A percentile compares a stretch with the other conserved stretches of the same genome.
phyloP scores from a whole-genome alignment of 306 rosid species.

The Prunus kanzakura region DNA sequence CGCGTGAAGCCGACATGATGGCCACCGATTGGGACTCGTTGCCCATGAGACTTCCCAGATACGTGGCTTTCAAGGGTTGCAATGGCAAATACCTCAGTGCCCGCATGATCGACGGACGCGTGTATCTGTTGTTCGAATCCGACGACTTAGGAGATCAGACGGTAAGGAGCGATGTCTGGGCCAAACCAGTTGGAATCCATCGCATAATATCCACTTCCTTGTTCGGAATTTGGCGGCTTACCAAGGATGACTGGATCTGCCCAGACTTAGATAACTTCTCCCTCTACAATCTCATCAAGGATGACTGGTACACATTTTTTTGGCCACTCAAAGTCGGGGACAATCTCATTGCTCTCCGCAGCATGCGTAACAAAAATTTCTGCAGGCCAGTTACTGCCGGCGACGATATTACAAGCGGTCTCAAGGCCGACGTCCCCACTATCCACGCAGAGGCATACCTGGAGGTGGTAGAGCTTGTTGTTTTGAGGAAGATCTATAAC shows the following conservation, averaged over 20 bases:
- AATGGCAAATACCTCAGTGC: not conserved
- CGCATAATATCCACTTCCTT: not conserved
- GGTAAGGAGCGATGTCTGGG: not conserved
- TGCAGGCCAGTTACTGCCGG: conserved; percentile 1
- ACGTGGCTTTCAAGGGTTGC: conserved; percentile 3
- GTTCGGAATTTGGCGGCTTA: conserved; percentile 1
- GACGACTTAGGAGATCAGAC: not conserved
- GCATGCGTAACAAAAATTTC: not conserved
- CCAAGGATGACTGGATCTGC: not conserved
- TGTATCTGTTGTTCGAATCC: not conserved
- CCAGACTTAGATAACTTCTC: not conserved
- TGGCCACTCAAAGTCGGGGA: conserved; percentile 1
- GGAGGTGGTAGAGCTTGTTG: conserved; percentile 1
- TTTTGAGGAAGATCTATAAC: not conserved
- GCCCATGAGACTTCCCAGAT: not conserved
- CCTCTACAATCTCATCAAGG: too few species aligned
- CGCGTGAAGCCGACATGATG: not conserved
- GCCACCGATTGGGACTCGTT: not conserved
- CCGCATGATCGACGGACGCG: not conserved
- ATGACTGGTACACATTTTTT: not conserved
- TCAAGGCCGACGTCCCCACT: not conserved
- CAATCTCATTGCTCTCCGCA: conserved; percentile 9
- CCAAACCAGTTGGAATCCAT: not conserved
- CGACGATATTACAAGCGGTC: not conserved
- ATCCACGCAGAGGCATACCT: not conserved